Conservation (phyloP, 306 rosid genomes). For the Acacia acuminata region DNA sequence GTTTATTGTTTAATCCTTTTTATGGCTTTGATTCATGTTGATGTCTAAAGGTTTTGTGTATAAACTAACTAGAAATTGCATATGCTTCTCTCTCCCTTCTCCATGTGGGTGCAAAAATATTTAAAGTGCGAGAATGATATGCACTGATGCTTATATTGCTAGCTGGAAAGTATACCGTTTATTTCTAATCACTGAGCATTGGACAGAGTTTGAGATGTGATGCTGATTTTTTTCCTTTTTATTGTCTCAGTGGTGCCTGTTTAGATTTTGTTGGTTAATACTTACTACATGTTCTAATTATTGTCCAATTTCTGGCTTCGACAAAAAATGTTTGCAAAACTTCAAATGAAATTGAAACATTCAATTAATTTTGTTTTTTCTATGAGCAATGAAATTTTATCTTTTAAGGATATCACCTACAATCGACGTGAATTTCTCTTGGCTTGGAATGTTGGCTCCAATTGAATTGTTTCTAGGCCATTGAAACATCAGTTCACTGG, state of each 20-base stretch:
- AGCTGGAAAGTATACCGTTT: not conserved
- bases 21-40: conserved; percentile 26
- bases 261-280: conserved; percentile 8
- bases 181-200: not conserved
- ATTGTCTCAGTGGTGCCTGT: not conserved
- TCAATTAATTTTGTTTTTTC: not conserved
- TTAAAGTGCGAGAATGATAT: not conserved
- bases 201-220: not conserved
- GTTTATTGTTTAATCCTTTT: not conserved
- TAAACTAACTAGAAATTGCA: conserved; percentile 13
- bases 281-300: conserved; percentile 8
- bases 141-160: not conserved
- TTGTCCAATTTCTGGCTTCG: conserved; percentile 13
- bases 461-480: not conserved
- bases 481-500: not conserved
- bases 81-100: not conserved
- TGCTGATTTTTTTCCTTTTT: not conserved
- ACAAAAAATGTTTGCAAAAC: not conserved
- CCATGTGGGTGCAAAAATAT: not conserved
- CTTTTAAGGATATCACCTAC: not conserved
- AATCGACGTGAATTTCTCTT: not conserved
- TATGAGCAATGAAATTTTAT: not conserved
- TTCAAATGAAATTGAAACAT: not conserved
- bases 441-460: not conserved
- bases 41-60: not conserved